Base-by-base conservation (phyloP, 352 stramenopile species). In the Plasmopara viticola region DNA sequence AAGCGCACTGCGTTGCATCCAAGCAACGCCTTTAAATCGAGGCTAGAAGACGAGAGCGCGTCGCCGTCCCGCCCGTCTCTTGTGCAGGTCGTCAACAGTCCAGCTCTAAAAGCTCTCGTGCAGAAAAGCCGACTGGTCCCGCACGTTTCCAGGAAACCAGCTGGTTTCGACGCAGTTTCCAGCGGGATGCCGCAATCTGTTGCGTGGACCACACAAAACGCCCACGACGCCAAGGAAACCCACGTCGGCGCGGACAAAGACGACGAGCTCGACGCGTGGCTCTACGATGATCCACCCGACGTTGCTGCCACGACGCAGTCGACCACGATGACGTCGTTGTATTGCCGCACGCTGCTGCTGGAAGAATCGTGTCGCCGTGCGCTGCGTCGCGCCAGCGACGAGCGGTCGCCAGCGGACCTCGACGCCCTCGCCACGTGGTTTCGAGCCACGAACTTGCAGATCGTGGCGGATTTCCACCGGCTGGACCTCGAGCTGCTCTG, bases 391-490 rank as follows among this genome's bases (percentile, higher is more conserved):
- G 63, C 57, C 25, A 63, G 72, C 30, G 77, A 86, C 20, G 69
- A 84, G 15, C 76, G 76, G 4, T 83, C 79, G 17, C 64, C 72
- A 25, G 62, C 66, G 54, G 79, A 86, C 42, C 46, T 90, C 0
- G 76, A 86, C 41, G 59, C 73, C 29, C 62, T 90, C n/a, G 65
- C 75, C 2, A 74, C 71, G 14, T 90, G 79, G 79, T 86, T 90
- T 53, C 76, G 83, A 55, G 74, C 78, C 28, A 87, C 74, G 0
- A 87, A 87, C 30, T 71, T 87, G 52, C 85, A 87, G 62, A 81
- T 86, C 55, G 70, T 74, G 48, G 87, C 72, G 0, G 72, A 90
- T 54, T 86, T 90, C 44, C 72, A 87, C 45, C 64, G 62, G 0
- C 64, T 70, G 0, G 76, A 90, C 46, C 67, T 90, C 0, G 78